Percentiles rank a stretch among this genome's conserved stretches.
Conservation (phyloP, 108 stramenopile species). For the Schizochytrium sp. region DNA sequence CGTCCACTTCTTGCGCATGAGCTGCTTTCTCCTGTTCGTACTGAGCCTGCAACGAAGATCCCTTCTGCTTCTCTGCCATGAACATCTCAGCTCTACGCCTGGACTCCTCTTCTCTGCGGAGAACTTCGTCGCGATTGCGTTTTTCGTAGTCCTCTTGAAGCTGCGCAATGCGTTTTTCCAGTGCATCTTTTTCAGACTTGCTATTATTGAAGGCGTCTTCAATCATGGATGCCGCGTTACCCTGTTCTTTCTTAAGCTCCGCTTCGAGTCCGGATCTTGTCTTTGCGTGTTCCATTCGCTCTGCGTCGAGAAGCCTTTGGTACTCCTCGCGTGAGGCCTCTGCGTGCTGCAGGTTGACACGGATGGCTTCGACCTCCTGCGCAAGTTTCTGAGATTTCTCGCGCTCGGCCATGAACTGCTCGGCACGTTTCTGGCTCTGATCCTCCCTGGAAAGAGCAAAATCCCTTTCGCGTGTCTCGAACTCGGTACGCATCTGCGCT, state of each 20-base stretch:
- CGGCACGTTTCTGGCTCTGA: slow-evolving; percentile 54
- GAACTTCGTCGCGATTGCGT: slow-evolving; percentile 45
- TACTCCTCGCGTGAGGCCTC: slow-evolving; percentile 8
- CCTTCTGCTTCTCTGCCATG: slow-evolving; percentile 60
- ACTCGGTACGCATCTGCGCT: slow-evolving; percentile 28
- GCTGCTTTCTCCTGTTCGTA: slow-evolving; percentile 57
- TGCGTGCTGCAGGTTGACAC: slow-evolving; percentile 50
- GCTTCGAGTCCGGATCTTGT: slow-evolving; percentile 4
- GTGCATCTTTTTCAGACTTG: slow-evolving; percentile 57
- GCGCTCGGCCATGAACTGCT: slow-evolving; percentile 59
- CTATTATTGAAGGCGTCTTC: slow-evolving; percentile 58
- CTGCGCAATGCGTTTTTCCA: slow-evolving; percentile 50
- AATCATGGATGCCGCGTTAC: slow-evolving; percentile 29
- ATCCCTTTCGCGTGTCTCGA: slow-evolving; percentile 39
- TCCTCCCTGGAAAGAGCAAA: slow-evolving; percentile 57
- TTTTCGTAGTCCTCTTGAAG: slow-evolving; percentile 56
- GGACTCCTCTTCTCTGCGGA: slow-evolving; percentile 51
- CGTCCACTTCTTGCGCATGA: slow-evolving; percentile 21
- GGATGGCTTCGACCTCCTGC: slow-evolving; percentile 18
- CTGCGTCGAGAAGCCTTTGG: slow-evolving; percentile 22
- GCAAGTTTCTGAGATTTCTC: slow-evolving; percentile 50
- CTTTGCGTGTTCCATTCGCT: slow-evolving; percentile 33
- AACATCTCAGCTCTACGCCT: slow-evolving; percentile 5
- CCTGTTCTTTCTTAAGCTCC: slow-evolving; percentile 52
- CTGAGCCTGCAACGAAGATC: slow-evolving; percentile 34